These are phyloP conservation scores for Naganishia cerealis DNA, from an alignment of 1,284 basidiomycete genomes.

Conservation along the genomic window DNA sequence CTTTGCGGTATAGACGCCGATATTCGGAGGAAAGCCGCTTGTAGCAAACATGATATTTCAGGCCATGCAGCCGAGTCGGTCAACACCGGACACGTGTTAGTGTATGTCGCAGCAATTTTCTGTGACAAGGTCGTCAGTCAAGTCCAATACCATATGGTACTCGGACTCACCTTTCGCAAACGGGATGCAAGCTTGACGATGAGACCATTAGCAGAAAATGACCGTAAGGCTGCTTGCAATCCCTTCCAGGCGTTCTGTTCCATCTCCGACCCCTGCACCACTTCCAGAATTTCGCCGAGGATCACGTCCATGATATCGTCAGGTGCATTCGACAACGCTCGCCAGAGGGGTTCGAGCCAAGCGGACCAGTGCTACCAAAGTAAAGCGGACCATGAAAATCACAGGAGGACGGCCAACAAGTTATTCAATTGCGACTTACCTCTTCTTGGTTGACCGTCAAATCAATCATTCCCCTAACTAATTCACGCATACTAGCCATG, in stretches of 20 bases:
- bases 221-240: conserved; percentile 23
- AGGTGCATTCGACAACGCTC: conserved; percentile 17
- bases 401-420: not conserved
- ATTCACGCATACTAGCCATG: conserved; percentile 24
- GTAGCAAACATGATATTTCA: conserved; percentile 21
- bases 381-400: not conserved
- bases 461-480: conserved; percentile 17
- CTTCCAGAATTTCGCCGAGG: conserved; percentile 27
- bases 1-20: conserved; percentile 22
- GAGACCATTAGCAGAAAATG: conserved; percentile 26
- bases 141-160: not conserved
- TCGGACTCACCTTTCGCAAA: conserved; percentile 24
- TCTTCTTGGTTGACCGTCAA: conserved; percentile 26
- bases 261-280: conserved; percentile 24
- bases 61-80: conserved; percentile 25
- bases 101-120: conserved; percentile 29
- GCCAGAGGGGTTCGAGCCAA: conserved; percentile 30
- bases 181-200: conserved; percentile 27
- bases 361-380: conserved; percentile 25
- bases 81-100: conserved; percentile 21
- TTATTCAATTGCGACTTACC: not conserved
- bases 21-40: conserved; percentile 21
- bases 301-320: conserved; percentile 27
- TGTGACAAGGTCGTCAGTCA: not conserved
- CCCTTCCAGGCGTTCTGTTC: conserved; percentile 19